A percentile compares a stretch with the other conserved stretches of the same genome.
These are phyloP conservation scores for Pouteria glomerata DNA, from an alignment of 148 eudicot genomes.

Conservation along the genomic window DNA sequence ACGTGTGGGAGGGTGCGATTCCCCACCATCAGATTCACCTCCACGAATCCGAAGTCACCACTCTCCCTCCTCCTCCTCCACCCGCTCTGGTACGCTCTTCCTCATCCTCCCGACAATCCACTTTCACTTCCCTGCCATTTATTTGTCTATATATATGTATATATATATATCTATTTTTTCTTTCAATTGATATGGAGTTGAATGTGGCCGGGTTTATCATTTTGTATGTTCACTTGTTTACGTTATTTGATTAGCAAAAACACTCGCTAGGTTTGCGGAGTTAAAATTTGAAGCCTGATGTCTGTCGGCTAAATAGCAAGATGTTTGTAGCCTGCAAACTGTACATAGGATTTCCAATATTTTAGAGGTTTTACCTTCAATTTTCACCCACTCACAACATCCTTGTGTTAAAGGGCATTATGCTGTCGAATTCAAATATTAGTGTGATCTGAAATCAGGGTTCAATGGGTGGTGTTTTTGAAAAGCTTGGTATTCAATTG, in stretches of 20 bases:
- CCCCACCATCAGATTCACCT: slow-evolving; percentile 88
- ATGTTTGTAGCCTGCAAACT: background rate
- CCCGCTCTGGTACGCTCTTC: slow-evolving; percentile 53
- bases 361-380: background rate
- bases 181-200: background rate
- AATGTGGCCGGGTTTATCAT: background rate
- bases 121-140: no score
- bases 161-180: background rate
- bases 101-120: background rate
- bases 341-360: background rate
- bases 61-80: slow-evolving; percentile 90
- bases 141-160: background rate
- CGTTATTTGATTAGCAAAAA: background rate
- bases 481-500: background rate
- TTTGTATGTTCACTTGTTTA: background rate
- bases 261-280: background rate
- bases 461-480: background rate
- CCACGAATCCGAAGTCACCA: slow-evolving; percentile 90
- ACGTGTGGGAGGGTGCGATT: slow-evolving; percentile 77
- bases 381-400: background rate
- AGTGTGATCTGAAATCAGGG: background rate
- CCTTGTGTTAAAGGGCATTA: background rate
- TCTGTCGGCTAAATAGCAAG: background rate
- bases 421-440: background rate
- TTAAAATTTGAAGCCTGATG: background rate